Base-by-base conservation (phyloP, 192 early-diverging fungal genomes). In the Backusella morwellensis region DNA sequence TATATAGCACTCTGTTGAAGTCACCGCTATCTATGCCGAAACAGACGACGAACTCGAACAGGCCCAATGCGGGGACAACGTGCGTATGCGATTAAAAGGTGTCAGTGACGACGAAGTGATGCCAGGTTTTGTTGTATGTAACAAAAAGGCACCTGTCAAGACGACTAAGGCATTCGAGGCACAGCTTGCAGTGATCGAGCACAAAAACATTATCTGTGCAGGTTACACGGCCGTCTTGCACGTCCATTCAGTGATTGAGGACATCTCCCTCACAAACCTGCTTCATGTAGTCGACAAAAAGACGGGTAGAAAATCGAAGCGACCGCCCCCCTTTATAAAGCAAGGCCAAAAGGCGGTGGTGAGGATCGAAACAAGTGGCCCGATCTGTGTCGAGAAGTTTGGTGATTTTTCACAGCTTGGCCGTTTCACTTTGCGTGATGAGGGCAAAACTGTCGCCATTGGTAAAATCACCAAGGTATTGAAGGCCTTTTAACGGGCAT, bases 351-450 rank as follows among this genome's bases (percentile, higher is more conserved):
- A 90, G 38, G 92, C 89, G 75, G 95, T 97, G 84, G 97, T 91
- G 15, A 87, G 92, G 69, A 90, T 99, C 52, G 93, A 95, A 84
- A 88, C 89, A 19, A 69, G 83, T 41, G 89, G 89, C 56, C 86
- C 92, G 9, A 83, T 98, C 21, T 97, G 96, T 75, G 82, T 97
- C 6, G 98, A 99, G 82, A 86, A 90, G 23, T 98, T 92, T 84
- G 87, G 86, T 15, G 94, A 96, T 32, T 92, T 93, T 72, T 92
- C 93, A 44, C 96, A 97, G 76, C 82, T 99, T 5, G 98, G 98
- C 35, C 91, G 98, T 68, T 98, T 99, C 83, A 99, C 97, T 15
- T 87, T 99, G 36, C 93, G 98, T 76, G 97, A 97, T 81, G 97
- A 99, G 88, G 96, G 95, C 75, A 91, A 91, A 78, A 96, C 95